Conservation (phyloP, 345 rosid genomes). For the Laguncularia racemosa region DNA sequence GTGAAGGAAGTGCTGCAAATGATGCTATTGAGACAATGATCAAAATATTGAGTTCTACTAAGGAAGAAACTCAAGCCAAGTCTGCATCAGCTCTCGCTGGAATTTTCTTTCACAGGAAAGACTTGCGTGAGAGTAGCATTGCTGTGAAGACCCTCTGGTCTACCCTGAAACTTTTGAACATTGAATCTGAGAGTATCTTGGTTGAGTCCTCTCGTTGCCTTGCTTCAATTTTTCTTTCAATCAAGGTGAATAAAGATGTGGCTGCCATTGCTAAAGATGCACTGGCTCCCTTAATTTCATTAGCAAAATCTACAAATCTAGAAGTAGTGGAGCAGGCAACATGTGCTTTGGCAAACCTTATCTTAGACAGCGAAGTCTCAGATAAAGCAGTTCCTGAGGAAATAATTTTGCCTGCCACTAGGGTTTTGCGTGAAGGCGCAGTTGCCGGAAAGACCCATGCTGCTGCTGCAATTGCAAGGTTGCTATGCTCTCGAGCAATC, state of each 20-base stretch:
- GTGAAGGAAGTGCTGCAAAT: conserved; percentile 98
- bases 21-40: conserved; percentile 98
- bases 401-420: conserved; percentile 85
- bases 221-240: conserved; percentile 84
- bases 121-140: conserved; percentile 84
- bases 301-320: conserved; percentile 67
- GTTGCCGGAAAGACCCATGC: conserved; percentile 88
- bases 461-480: conserved; percentile 92
- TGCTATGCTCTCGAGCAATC: conserved; percentile 62
- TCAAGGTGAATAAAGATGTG: conserved; percentile 87
- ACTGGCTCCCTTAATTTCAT: conserved; percentile 53
- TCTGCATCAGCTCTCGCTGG: conserved; percentile 95
- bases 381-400: conserved; percentile 70
- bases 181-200: conserved; percentile 74
- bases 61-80: conserved; percentile 94
- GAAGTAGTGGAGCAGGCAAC: conserved; percentile 95
- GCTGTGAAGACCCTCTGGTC: conserved; percentile 74
- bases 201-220: conserved; percentile 71
- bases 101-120: conserved; percentile 72
- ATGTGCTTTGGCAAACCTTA: conserved; percentile 92
- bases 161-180: conserved; percentile 64
- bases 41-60: conserved; percentile 71
- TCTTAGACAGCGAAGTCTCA: conserved; percentile 76
- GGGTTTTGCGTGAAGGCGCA: conserved; percentile 87
- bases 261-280: conserved; percentile 83